Conservation (phyloP, 129 eudicot species). For the Chrysanthemum makinoi region DNA sequence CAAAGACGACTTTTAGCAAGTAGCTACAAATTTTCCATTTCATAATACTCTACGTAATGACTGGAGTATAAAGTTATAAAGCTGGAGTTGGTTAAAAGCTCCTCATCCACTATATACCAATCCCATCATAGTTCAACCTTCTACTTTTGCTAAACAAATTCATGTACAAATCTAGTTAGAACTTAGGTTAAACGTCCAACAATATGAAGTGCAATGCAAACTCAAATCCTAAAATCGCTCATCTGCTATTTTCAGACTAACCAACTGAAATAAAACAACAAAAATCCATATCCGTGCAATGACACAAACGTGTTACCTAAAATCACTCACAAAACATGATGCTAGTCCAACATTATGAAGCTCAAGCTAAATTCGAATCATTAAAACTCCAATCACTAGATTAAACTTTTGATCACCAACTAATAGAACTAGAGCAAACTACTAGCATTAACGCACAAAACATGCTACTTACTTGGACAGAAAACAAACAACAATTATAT, state of each 20-base stretch:
- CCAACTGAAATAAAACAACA: too few species aligned
- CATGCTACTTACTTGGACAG: not conserved
- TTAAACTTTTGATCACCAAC: not conserved
- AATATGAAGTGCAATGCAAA: not conserved
- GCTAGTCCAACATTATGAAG: not conserved
- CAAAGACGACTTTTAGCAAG: not conserved
- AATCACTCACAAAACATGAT: constrained; percentile 6
- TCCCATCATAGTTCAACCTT: not conserved
- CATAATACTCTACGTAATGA: not conserved
- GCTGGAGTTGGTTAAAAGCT: not conserved
- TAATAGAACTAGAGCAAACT: not conserved
- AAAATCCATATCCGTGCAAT: not conserved
- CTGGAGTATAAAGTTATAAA: not conserved
- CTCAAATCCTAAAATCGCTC: not conserved
- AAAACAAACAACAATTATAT: constrained; percentile 3
- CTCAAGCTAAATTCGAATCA: not conserved
- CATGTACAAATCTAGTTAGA: not conserved
- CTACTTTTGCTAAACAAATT: not conserved
- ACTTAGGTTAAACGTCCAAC: not conserved
- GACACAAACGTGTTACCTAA: not conserved
- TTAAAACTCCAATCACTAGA: not conserved
- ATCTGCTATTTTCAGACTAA: too few species aligned
- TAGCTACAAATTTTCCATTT: not conserved
- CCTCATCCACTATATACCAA: not conserved
- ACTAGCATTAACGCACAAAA: not conserved